phyloP scores from a whole-genome alignment of 2,329 filamentous ascomycete species.

The Fusarium sp. region DNA sequence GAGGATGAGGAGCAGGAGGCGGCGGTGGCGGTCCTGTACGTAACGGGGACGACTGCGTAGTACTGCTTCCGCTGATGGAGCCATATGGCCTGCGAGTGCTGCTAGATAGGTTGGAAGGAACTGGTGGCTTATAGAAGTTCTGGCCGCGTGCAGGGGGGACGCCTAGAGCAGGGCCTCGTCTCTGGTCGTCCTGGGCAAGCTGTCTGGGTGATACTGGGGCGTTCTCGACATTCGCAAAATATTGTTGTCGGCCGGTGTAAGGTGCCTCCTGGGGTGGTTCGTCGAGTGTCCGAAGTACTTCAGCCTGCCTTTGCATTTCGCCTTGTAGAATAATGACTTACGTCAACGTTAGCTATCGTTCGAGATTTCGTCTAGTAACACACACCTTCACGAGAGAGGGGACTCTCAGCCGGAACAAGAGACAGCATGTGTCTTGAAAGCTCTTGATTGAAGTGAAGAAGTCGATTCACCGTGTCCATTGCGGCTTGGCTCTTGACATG shows the following conservation, averaged over 20 bases:
- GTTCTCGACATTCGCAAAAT: slow-evolving; percentile 75
- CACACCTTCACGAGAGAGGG: slow-evolving; percentile 85
- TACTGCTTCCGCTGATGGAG: slow-evolving; percentile 80
- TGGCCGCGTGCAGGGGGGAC: slow-evolving; percentile 69
- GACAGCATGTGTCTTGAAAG: slow-evolving; percentile 79
- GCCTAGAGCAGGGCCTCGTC: slow-evolving; percentile 76
- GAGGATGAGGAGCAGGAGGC: slow-evolving; percentile 71
- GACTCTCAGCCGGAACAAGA: slow-evolving; percentile 79
- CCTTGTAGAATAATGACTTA: slow-evolving; percentile 66
- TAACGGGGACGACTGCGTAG: slow-evolving; percentile 74
- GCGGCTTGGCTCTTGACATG: slow-evolving; percentile 83
- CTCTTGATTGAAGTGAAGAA: slow-evolving; percentile 83
- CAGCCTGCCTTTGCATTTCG: slow-evolving; percentile 70
- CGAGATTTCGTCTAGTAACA: slow-evolving; percentile 24
- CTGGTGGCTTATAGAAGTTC: slow-evolving; percentile 76
- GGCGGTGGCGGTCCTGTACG: slow-evolving; percentile 75
- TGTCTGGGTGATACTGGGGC: slow-evolving; percentile 89
- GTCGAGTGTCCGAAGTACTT: slow-evolving; percentile 66
- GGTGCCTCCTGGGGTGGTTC: slow-evolving; percentile 73
- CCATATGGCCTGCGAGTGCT: slow-evolving; percentile 84
- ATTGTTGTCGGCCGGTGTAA: slow-evolving; percentile 73
- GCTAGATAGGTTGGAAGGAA: slow-evolving; percentile 83
- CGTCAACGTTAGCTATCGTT: slow-evolving; percentile 26
- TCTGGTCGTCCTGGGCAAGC: slow-evolving; percentile 83
- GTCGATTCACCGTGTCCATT: slow-evolving; percentile 79